A percentile compares a stretch with the other conserved stretches of the same genome.
Conservation (phyloP, 441 rosid species). For the Pelargonium cotyledonis region DNA sequence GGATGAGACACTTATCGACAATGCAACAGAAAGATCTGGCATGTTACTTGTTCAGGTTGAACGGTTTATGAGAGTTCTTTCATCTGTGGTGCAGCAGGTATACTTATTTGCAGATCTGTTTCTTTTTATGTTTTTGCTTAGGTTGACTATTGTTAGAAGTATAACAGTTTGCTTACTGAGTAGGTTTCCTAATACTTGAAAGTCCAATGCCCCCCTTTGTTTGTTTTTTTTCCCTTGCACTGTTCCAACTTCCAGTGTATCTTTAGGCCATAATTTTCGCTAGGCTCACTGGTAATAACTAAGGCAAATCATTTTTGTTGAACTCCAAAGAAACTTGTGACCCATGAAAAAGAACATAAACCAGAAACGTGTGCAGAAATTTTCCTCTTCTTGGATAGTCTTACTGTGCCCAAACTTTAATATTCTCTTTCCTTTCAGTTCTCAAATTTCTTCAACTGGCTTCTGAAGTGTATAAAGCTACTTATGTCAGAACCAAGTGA, state of each 20-base stretch:
- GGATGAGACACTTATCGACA: constrained; percentile 60
- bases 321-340: not conserved
- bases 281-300: not conserved
- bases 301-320: not conserved
- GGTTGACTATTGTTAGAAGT: not conserved
- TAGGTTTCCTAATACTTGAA: not conserved
- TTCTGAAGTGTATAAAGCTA: constrained; percentile 78
- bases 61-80: constrained; percentile 70
- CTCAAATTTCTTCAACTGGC: constrained; percentile 92
- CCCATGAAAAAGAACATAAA: not conserved
- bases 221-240: not conserved
- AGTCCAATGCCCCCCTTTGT: not conserved
- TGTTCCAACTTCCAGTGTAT: constrained; percentile 6
- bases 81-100: constrained; percentile 90
- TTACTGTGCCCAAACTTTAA: constrained; percentile 19
- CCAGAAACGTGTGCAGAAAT: not conserved
- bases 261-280: not conserved
- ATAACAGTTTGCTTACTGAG: not conserved
- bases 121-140: not conserved
- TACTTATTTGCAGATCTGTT: constrained; percentile 21
- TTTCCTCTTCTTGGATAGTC: constrained; percentile 9
- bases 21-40: constrained; percentile 73
- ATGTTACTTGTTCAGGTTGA: constrained; percentile 79
- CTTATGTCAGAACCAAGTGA: constrained; percentile 91
- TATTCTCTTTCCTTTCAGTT: constrained; percentile 42